Percentiles rank a stretch among this genome's conserved stretches.
Conservation (phyloP, 2,329 filamentous ascomycete genomes). For the Colletotrichum theobromicola region DNA sequence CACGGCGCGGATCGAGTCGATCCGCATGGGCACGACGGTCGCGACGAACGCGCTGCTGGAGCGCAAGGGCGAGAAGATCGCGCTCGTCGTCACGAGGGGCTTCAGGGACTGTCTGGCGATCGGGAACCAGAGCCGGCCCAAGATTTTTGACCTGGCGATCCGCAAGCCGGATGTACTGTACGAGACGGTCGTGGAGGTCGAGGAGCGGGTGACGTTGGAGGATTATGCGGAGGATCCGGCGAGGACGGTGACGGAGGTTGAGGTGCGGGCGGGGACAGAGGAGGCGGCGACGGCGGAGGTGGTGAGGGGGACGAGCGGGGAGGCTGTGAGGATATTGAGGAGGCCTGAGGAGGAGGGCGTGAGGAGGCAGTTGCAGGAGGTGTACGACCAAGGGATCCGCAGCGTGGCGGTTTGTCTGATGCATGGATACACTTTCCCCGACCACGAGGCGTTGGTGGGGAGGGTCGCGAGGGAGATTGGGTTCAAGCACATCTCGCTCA, state of each 20-base stretch:
- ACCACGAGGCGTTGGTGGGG: constrained; percentile 82
- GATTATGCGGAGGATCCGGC: constrained; percentile 90
- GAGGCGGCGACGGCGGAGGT: constrained; percentile 61
- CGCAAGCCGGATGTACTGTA: constrained; percentile 87
- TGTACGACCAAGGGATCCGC: constrained; percentile 72
- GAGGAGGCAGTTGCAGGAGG: constrained; percentile 58
- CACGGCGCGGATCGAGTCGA: constrained; percentile 84
- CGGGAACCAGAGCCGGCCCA: constrained; percentile 87
- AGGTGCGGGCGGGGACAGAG: constrained; percentile 54
- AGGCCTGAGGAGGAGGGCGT: constrained; percentile 56
- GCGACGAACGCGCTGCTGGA: constrained; percentile 92
- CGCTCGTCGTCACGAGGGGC: constrained; percentile 84
- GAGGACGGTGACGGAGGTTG: constrained; percentile 59
- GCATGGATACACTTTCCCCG: constrained; percentile 90
- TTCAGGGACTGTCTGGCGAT: constrained; percentile 90
- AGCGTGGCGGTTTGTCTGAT: constrained; percentile 91
- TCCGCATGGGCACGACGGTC: constrained; percentile 95
- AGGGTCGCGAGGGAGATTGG: constrained; percentile 80
- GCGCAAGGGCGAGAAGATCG: constrained; percentile 87
- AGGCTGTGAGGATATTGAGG: constrained; percentile 71
- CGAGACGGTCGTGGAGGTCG: constrained; percentile 83
- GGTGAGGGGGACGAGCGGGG: constrained; percentile 69
- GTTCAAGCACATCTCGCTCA: constrained; percentile 81
- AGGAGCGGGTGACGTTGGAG: constrained; percentile 89
- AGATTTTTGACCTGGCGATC: constrained; percentile 91